Evolutionary conservation across 371 early-diverging fungal species (phyloP), one percentile per base, ranked within the genome.

Genomic region (Parasitella parasitica): DNA sequence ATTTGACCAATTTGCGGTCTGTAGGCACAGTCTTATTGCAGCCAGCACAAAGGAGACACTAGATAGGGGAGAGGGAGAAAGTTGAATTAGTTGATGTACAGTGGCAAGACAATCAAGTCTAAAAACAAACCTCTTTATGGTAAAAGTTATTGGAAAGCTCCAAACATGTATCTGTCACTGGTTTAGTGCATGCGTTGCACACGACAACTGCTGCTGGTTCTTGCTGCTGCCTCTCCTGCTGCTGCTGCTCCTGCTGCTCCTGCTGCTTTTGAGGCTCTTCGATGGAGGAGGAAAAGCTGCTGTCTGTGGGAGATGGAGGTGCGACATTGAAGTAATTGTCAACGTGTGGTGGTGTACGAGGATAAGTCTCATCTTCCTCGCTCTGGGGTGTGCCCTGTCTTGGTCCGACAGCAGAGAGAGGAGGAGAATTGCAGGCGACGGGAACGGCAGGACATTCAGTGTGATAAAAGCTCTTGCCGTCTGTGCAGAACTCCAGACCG

Each of bases 1-100:
- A 75, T 48, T 86, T 87, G 32, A 74, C 81, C 57, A 89, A 82
- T 16, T 80, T 80, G 52, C 77, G 79, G 3, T 82, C 75, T 2
- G 86, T 80, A 1, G 79, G 78, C 20, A 89, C 81, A 1, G 81
- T 82, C 20, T 56, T 56, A 36, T 71, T 57, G 37, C 71, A 71
- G 0, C 64, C 63, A n/a, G 66, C 60, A 57, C 71, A 71, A 36
- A 76, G 68, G 54, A 89, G 88, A 66, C 89, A 89, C 71, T 71
- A 50, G n/a, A 43, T 36, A 15, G 12, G 24, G 20, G 7, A 34
- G 41, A 43, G 37, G 8, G 12, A 32, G 20, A 13, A 34, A 52
- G 20, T 39, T 24, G 20, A 46, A 13, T 48, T 13, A 37, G 20
- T 46, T 3, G 13, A 46, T 24, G 24, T 24, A 12, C 24, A 46